Conservation (phyloP, 2,329 filamentous ascomycete species). For the Macroventuria anomochaeta region DNA sequence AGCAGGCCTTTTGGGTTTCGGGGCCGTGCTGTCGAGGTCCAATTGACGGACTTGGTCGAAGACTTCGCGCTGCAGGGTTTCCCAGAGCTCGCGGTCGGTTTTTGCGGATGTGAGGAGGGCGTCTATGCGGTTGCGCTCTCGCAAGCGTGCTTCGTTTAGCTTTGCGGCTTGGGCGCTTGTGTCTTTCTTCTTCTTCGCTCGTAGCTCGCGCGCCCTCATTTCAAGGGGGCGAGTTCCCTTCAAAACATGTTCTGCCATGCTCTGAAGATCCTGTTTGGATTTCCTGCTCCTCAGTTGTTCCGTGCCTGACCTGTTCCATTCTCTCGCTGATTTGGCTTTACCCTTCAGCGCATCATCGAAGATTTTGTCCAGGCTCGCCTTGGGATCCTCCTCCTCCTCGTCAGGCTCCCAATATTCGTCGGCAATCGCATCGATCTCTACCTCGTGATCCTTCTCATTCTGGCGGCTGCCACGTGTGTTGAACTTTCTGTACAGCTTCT, state of each 20-base stretch:
- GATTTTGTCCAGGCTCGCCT: constrained; percentile 34
- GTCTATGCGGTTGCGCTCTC: constrained; percentile 62
- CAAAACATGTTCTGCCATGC: constrained; percentile 25
- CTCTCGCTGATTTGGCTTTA: constrained; percentile 9
- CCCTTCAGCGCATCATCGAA: constrained; percentile 40
- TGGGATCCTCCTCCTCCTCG: constrained; percentile 24
- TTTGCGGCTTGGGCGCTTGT: constrained; percentile 16
- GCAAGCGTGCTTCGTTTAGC: constrained; percentile 22
- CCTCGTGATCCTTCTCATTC: constrained; percentile 19
- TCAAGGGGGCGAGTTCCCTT: constrained; percentile 13
- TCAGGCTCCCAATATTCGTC: constrained; percentile 44
- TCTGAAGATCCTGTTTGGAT: constrained; percentile 18
- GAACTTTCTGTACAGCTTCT: constrained; percentile 42
- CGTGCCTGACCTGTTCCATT: constrained; percentile 4
- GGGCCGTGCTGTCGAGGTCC: constrained; percentile 54
- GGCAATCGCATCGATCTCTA: constrained; percentile 37
- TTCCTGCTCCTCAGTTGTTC: constrained; percentile 15
- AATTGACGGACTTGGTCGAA: constrained; percentile 66
- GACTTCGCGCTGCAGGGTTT: constrained; percentile 69
- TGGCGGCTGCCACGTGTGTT: constrained; percentile 29
- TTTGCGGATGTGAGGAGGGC: constrained; percentile 60
- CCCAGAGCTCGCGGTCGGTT: constrained; percentile 71
- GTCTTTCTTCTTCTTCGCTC: not conserved
- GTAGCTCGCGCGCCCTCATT: not conserved
- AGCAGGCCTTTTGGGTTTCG: not conserved